These are phyloP conservation scores for Albugo laibachii DNA, from an alignment of 352 stramenopile species.

Conservation along the genomic window DNA sequence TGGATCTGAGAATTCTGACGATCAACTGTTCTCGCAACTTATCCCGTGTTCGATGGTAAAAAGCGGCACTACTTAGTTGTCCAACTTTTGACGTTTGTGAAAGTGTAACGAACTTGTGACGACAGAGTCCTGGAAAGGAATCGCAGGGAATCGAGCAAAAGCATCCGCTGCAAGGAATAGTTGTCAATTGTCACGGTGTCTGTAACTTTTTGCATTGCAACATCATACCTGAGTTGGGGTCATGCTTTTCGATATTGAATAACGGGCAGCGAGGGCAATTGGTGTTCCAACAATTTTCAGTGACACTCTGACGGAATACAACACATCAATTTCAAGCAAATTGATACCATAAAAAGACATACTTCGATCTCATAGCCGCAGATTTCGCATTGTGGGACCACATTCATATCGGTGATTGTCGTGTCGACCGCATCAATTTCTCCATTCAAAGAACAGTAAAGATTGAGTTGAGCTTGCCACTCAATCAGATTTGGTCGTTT, in stretches of 20 bases:
- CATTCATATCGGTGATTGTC: slow-evolving; percentile 34
- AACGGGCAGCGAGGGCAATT: slow-evolving; percentile 40
- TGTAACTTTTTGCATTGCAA: neutral
- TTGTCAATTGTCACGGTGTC: neutral
- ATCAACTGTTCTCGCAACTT: too few relatives aligned
- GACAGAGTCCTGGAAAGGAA: slow-evolving; percentile 23
- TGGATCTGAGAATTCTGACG: too few relatives aligned
- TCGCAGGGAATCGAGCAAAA: slow-evolving; percentile 32
- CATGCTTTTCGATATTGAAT: slow-evolving; percentile 40
- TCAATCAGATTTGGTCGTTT: slow-evolving; percentile 67
- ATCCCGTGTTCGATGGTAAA: too few relatives aligned
- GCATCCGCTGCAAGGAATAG: slow-evolving; percentile 9
- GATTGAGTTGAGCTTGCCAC: slow-evolving; percentile 48
- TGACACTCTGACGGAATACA: slow-evolving; percentile 18
- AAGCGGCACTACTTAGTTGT: too few relatives aligned
- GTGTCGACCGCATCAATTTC: slow-evolving; percentile 31
- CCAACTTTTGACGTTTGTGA: too few relatives aligned
- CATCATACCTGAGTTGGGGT: slow-evolving; percentile 13
- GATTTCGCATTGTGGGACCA: slow-evolving; percentile 57
- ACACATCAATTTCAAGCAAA: neutral
- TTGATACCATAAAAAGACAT: slow-evolving; percentile 1
- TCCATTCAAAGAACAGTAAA: slow-evolving; percentile 34
- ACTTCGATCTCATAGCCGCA: slow-evolving; percentile 74
- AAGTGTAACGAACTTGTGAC: slow-evolving; percentile 14
- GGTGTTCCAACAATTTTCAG: slow-evolving; percentile 57